Percentiles rank a stretch among this genome's conserved stretches.
Evolutionary conservation across 169 alveolate genomes (phyloP).

Genomic region (Miamiensis avidus): DNA sequence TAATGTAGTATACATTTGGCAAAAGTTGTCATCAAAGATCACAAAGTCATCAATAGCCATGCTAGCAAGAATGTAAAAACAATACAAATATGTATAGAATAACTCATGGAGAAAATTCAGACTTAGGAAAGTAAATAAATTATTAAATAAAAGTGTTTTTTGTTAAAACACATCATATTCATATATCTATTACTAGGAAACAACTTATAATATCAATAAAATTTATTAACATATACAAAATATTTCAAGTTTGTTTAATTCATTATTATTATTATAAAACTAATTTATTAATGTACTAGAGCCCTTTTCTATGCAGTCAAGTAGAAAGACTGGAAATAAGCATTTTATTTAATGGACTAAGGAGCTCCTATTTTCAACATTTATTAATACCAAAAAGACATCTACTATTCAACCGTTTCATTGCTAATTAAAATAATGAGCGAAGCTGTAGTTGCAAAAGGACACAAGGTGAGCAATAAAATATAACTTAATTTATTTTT

Average conservation of each 20-base stretch:
- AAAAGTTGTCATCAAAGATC: not conserved
- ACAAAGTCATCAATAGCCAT: not conserved
- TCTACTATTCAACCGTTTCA: constrained; percentile 7
- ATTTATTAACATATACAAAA: too few relatives aligned
- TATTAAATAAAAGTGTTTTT: too few relatives aligned
- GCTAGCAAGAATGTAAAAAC: not conserved
- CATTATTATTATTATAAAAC: too few relatives aligned
- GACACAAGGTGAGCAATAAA: not conserved
- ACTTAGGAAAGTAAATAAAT: not conserved
- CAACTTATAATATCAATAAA: too few relatives aligned
- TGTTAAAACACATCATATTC: too few relatives aligned
- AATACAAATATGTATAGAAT: not conserved
- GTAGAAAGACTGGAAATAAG: constrained; percentile 19
- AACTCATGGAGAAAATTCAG: not conserved
- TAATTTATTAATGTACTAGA: too few relatives aligned
- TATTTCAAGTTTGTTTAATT: too few relatives aligned
- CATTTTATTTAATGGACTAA: constrained; percentile 1
- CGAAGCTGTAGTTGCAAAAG: not conserved
- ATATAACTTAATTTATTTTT: too few relatives aligned
- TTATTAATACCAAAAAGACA: constrained; percentile 6
- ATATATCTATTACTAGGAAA: too few relatives aligned
- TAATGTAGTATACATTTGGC: too few relatives aligned
- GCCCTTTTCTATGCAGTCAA: constrained; percentile 21
- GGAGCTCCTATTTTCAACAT: constrained; percentile 12
- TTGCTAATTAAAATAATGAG: constrained; percentile 10